Percentiles rank a stretch among this genome's conserved stretches.
These are phyloP conservation scores for Carex littledalei DNA, from an alignment of 176 grass and related monocot species.

Conservation along the genomic window DNA sequence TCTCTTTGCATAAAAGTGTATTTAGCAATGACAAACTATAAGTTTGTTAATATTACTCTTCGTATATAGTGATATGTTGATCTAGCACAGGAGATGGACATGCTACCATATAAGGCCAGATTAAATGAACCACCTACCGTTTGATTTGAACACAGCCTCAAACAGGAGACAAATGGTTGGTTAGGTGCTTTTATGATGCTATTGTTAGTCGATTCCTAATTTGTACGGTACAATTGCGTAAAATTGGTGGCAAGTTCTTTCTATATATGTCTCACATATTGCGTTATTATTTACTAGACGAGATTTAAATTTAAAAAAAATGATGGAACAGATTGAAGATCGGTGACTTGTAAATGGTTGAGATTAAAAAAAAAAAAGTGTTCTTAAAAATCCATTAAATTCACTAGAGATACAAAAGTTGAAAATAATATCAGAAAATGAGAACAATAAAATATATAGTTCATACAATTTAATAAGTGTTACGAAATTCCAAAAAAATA, in stretches of 20 bases:
- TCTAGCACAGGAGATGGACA: constrained; percentile 27
- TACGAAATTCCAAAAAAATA: too few species aligned
- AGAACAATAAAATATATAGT: too few species aligned
- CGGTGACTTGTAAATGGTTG: neutral
- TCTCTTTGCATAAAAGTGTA: constrained; percentile 5
- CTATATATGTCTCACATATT: too few species aligned
- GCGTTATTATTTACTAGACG: too few species aligned
- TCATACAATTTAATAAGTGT: too few species aligned
- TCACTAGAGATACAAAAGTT: too few species aligned
- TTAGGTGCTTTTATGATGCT: neutral
- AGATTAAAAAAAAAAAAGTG: too few species aligned
- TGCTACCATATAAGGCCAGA: constrained; percentile 24
- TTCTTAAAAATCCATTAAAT: too few species aligned
- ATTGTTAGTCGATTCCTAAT: neutral
- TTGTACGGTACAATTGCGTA: neutral
- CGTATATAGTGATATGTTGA: neutral
- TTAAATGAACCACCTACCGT: constrained; percentile 10
- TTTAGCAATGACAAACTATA: constrained; percentile 11
- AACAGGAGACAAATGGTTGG: constrained; percentile 11
- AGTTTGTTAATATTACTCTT: constrained; percentile 20
- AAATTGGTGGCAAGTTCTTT: neutral
- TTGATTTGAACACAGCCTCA: neutral
- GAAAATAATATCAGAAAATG: too few species aligned
- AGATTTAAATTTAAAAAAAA: neutral
- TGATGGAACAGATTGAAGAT: neutral